Evolutionary conservation across 2,329 filamentous ascomycete species (phyloP).

Genomic region (Ceratocystis albifundus): DNA sequence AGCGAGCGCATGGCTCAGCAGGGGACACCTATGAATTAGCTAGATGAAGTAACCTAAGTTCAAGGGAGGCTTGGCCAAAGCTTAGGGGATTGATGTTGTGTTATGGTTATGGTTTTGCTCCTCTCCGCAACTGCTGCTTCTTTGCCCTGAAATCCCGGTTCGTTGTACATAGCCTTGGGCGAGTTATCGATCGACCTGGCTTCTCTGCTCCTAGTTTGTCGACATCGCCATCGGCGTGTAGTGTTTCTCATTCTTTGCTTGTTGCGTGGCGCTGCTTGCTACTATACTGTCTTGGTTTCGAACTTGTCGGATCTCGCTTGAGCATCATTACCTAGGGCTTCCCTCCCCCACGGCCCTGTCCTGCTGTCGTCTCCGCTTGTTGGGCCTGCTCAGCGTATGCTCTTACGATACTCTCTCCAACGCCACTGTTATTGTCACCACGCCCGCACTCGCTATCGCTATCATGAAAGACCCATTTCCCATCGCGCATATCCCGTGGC

Average conservation of each 20-base stretch:
- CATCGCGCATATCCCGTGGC: slow-evolving; percentile 47
- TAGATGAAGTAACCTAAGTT: neutral
- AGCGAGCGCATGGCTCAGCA: neutral
- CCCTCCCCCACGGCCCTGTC: neutral
- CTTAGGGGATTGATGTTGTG: neutral
- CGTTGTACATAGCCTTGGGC: neutral
- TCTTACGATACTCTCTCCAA: neutral
- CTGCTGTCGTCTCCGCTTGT: neutral
- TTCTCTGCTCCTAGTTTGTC: neutral
- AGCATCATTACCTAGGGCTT: neutral
- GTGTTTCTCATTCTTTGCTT: neutral
- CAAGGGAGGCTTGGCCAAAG: slow-evolving; percentile 5
- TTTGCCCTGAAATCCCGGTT: neutral
- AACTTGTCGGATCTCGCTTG: neutral
- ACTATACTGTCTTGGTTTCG: neutral
- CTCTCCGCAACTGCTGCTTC: neutral
- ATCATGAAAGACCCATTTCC: slow-evolving; percentile 65
- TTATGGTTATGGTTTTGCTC: neutral
- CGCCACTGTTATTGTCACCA: neutral
- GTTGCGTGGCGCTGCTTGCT: neutral
- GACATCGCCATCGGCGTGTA: neutral
- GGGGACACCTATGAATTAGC: neutral
- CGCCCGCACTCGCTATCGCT: neutral
- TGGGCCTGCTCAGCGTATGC: neutral
- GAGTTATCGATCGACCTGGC: neutral